Conservation (phyloP, 208 protist genomes). For the Phytomonas serpens region DNA sequence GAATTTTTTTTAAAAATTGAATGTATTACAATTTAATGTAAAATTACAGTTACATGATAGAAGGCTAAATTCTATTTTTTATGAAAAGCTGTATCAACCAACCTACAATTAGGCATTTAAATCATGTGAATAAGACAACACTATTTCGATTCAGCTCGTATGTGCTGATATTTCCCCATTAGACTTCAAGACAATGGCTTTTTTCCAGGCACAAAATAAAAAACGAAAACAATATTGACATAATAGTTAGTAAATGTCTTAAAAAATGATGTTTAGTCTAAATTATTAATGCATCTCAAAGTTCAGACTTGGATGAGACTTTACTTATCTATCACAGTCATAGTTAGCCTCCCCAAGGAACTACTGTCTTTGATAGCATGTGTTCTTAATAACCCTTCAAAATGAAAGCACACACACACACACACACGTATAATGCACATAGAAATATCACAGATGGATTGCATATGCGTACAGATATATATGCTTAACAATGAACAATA, state of each 20-base stretch:
- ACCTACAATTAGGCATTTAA: neutral
- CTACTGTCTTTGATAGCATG: neutral
- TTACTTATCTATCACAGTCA: constrained; percentile 1
- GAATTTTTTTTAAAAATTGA: neutral
- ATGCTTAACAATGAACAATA: neutral
- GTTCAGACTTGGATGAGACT: neutral
- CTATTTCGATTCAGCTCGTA: neutral
- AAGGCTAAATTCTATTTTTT: neutral
- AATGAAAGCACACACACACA: constrained; percentile 13
- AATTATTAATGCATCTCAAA: neutral
- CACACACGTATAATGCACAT: constrained; percentile 8
- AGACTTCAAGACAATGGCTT: neutral
- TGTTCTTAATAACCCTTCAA: constrained; percentile 6
- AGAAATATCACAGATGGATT: neutral
- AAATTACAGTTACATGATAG: neutral
- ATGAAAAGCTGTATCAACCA: neutral
- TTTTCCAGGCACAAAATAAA: neutral
- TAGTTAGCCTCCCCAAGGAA: neutral
- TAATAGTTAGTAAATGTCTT: neutral
- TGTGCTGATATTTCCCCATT: neutral
- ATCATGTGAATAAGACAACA: neutral
- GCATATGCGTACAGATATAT: neutral
- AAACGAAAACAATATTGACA: neutral
- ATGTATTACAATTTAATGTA: neutral
- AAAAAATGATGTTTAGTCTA: neutral